Percentiles rank a stretch among this genome's conserved stretches.
phyloP scores from a whole-genome alignment of 2,329 filamentous ascomycete genomes.

The Aspergillus amoenus region DNA sequence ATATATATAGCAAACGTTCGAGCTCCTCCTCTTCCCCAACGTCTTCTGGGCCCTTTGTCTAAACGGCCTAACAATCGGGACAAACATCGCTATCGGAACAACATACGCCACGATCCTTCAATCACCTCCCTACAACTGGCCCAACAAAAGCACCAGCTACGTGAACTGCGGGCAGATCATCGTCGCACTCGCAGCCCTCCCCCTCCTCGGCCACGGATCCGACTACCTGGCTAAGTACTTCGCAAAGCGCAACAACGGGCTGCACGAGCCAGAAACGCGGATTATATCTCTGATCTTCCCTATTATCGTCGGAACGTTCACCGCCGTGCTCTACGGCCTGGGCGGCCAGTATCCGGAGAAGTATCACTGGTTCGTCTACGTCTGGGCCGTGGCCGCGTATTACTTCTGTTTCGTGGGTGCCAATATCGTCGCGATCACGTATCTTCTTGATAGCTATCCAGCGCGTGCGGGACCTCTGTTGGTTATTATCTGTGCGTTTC shows the following conservation, averaged over 20 bases:
- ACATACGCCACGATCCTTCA: conserved; percentile 42
- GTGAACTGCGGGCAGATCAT: conserved; percentile 44
- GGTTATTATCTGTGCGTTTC: conserved; percentile 48
- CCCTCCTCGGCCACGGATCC: conserved; percentile 40
- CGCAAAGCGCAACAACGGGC: conserved; percentile 35
- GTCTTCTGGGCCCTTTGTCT: conserved; percentile 44
- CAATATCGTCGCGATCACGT: conserved; percentile 48
- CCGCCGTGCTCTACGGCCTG: conserved; percentile 40
- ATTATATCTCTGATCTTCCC: conserved; percentile 38
- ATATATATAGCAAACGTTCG: conserved; percentile 31
- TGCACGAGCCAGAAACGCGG: conserved; percentile 45
- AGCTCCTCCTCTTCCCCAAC: conserved; percentile 42
- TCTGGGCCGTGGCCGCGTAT: conserved; percentile 22
- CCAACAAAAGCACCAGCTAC: conserved; percentile 35
- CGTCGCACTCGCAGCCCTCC: conserved; percentile 38
- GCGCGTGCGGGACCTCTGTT: conserved; percentile 43
- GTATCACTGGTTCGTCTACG: conserved; percentile 27
- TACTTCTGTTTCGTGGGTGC: conserved; percentile 34
- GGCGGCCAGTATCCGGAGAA: conserved; percentile 35
- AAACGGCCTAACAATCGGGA: conserved; percentile 42
- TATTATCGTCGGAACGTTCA: conserved; percentile 39
- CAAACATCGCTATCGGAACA: conserved; percentile 46
- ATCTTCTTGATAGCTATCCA: conserved; percentile 47
- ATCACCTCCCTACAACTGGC: conserved; percentile 40
- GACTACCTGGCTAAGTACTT: conserved; percentile 38